Conservation (phyloP, 768 basidiomycete species). For the Pulveroboletus ravenelii region DNA sequence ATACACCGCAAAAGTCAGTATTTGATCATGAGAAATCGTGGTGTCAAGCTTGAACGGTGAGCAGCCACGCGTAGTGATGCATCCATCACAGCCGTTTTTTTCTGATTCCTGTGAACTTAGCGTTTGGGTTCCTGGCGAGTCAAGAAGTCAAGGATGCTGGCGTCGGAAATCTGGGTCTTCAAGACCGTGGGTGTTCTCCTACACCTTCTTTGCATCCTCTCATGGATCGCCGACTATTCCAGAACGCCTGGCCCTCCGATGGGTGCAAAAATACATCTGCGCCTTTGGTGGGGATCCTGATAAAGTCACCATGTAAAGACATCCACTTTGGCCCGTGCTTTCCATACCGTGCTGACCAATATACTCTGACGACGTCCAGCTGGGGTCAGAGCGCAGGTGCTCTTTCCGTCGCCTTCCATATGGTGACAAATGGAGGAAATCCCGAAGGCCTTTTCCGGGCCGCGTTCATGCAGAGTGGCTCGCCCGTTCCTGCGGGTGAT, state of each 20-base stretch:
- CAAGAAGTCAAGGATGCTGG: conserved; percentile 38
- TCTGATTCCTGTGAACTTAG: not conserved
- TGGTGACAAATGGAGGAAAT: conserved; percentile 24
- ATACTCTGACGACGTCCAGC: not conserved
- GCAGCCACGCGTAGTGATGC: not conserved
- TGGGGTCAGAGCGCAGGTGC: conserved; percentile 39
- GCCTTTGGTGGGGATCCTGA: conserved; percentile 57
- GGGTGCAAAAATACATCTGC: conserved; percentile 58
- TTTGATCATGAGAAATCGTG: not conserved
- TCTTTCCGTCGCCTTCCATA: conserved; percentile 29
- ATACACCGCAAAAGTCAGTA: not conserved
- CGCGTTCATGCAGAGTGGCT: conserved; percentile 40
- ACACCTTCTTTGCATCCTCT: not conserved
- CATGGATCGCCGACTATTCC: not conserved
- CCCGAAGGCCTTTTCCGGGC: conserved; percentile 23
- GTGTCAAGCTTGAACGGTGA: conserved; percentile 5
- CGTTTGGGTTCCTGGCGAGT: conserved; percentile 40
- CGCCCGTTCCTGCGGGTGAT: conserved; percentile 23
- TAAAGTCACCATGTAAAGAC: conserved; percentile 33
- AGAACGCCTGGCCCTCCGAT: conserved; percentile 40
- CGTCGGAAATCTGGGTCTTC: conserved; percentile 45
- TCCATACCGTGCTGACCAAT: not conserved
- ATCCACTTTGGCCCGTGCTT: not conserved
- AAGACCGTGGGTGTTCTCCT: conserved; percentile 33
- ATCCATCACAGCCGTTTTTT: not conserved